Evolutionary conservation across 768 basidiomycete genomes (phyloP), one percentile per base, ranked within the genome.

Genomic region (Amanita jacksonii): DNA sequence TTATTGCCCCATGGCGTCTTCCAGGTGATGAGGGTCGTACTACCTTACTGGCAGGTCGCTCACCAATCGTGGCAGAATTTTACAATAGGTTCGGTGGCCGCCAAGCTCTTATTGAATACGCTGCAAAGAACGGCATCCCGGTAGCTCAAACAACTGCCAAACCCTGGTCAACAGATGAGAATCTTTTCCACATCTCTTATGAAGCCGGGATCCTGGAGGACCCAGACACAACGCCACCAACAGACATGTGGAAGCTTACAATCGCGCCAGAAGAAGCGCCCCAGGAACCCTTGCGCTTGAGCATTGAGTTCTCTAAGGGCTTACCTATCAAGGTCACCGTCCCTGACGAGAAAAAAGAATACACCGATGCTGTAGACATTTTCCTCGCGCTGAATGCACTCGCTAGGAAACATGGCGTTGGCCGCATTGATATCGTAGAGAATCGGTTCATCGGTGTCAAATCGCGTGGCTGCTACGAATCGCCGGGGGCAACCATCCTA

Each of bases 361-460:
- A 86, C 69, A 90, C 89, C n/a, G 93, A 97, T 62, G 65, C 80
- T 16, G 96, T 99, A 42, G 92, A 96, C 7, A 83, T 99, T 58
- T 98, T 98, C 81, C 64, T 85, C 51, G 74, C 72, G 4, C 79
- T 99, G 57, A 99, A 99, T 69, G 70, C 85, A 1, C 80, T 97
- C 49, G 96, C 85, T 27, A 75, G 94, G 52, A 89, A 87, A 60
- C 94, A 99, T 65, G 96, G 93, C 52, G 77, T 99, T 51, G 94
- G 96, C 22, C 80, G 96, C 48, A 86, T 97, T 66, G 96, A 99
- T 62, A 98, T 99, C 56, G 96, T 99, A 58, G 94, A 99, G 71
- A 99, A 99, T 72, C 78, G 96, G 43, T 99, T 96, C 71, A 97
- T 98, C 61, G 96, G 96, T 45, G 96, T 99, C 60, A 99, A 98